Evolutionary conservation across 768 basidiomycete species (phyloP).

Genomic region (Mycena polygramma): DNA sequence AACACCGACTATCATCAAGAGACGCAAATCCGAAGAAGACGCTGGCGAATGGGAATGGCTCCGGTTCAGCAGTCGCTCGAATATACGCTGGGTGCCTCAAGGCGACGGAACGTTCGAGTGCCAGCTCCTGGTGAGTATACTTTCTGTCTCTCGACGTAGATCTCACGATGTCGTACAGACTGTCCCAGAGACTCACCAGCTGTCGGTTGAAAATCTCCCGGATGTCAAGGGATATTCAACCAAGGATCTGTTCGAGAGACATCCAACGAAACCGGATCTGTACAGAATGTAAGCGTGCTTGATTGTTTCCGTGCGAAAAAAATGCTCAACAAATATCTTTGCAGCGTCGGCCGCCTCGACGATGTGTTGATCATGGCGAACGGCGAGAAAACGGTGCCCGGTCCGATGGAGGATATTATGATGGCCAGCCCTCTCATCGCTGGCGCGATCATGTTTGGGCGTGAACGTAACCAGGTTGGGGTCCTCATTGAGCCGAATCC

Average conservation of each 20-base stretch:
- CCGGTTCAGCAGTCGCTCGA: slow-evolving; percentile 41
- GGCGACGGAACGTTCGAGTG: slow-evolving; percentile 54
- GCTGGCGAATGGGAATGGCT: slow-evolving; percentile 50
- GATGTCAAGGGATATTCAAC: slow-evolving; percentile 46
- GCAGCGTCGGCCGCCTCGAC: slow-evolving; percentile 47
- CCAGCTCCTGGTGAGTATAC: slow-evolving; percentile 49
- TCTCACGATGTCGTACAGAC: background rate
- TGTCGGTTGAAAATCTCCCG: slow-evolving; percentile 51
- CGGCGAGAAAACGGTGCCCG: slow-evolving; percentile 47
- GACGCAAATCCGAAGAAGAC: slow-evolving; percentile 32
- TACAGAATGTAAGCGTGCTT: slow-evolving; percentile 46
- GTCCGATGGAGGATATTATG: slow-evolving; percentile 43
- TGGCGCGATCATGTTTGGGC: slow-evolving; percentile 35
- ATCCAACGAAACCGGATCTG: slow-evolving; percentile 47
- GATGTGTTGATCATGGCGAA: slow-evolving; percentile 46
- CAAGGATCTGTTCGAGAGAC: slow-evolving; percentile 47
- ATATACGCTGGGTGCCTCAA: slow-evolving; percentile 52
- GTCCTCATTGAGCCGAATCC: slow-evolving; percentile 36
- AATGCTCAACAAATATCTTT: background rate
- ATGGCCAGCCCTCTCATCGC: slow-evolving; percentile 34
- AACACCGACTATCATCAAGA: slow-evolving; percentile 31
- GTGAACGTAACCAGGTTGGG: slow-evolving; percentile 38
- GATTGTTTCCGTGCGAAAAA: background rate
- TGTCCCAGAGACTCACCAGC: slow-evolving; percentile 44
- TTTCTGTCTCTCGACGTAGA: background rate